These are phyloP conservation scores for Ochetophila trinervis DNA, from an alignment of 306 rosid genomes.

Conservation along the genomic window DNA sequence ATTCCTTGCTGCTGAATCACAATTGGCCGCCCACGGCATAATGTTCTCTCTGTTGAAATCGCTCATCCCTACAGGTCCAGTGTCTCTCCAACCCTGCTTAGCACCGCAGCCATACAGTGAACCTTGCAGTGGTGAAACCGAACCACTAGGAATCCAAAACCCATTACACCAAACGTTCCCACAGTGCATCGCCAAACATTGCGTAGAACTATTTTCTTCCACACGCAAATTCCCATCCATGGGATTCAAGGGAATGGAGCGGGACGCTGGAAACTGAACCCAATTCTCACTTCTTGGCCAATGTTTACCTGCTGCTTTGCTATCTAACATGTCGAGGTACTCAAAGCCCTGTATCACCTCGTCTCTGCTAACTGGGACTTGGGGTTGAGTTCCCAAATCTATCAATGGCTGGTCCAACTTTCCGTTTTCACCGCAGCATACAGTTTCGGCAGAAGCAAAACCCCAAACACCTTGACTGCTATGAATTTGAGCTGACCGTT, in stretches of 20 bases:
- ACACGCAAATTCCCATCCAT: constrained; percentile 24
- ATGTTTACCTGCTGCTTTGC: neutral
- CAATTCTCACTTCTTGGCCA: neutral
- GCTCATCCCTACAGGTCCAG: neutral
- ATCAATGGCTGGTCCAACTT: neutral
- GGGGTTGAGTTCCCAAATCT: constrained; percentile 6
- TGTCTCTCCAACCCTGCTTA: neutral
- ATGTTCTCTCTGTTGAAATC: constrained; percentile 23
- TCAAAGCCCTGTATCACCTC: neutral
- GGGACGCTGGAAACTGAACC: neutral
- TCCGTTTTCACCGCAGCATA: neutral
- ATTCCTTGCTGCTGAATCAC: neutral
- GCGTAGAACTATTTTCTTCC: constrained; percentile 6
- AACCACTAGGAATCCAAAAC: constrained; percentile 1
- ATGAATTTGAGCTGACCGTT: constrained; percentile 11
- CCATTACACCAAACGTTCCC: constrained; percentile 8
- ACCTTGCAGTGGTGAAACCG: neutral
- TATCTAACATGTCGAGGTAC: neutral
- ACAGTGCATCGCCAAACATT: neutral
- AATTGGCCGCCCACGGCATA: constrained; percentile 17
- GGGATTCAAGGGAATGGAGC: constrained; percentile 18
- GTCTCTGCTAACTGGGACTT: neutral
- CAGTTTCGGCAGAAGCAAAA: neutral
- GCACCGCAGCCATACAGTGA: neutral
- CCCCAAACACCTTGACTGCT: neutral